Evolutionary conservation across 176 grass and related monocot species (phyloP).

Genomic region (Thinopyrum elongatum): DNA sequence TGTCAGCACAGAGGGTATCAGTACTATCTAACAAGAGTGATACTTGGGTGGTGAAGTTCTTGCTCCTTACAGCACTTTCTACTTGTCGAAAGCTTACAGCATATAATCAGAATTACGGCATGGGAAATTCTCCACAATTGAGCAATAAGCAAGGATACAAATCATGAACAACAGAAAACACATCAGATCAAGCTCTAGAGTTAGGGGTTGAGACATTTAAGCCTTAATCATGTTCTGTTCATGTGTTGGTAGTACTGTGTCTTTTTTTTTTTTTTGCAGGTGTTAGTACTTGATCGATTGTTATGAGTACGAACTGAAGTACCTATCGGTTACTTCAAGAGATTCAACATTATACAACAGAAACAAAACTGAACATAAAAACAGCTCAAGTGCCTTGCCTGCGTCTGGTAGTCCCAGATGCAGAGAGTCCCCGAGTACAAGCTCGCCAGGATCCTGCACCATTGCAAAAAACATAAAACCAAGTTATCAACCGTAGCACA

Average conservation of each 20-base stretch:
- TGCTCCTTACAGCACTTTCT: not conserved
- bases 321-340: not conserved
- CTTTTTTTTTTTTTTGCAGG: not conserved
- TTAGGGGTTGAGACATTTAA: not conserved
- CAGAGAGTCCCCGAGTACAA: constrained; percentile 94
- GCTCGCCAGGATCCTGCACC: constrained; percentile 84
- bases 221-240: not conserved
- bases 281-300: not conserved
- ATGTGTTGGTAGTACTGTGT: not conserved
- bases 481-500: constrained; percentile 8
- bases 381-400: constrained; percentile 42
- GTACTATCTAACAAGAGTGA: not conserved
- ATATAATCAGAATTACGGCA: not conserved
- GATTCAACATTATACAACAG: not conserved
- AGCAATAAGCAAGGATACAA: not conserved
- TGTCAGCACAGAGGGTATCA: not conserved
- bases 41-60: not conserved
- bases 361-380: not conserved
- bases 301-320: not conserved
- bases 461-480: constrained; percentile 22
- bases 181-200: not conserved
- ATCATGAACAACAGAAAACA: not conserved
- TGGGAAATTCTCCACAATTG: not conserved
- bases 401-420: constrained; percentile 98
- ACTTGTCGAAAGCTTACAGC: not conserved